phyloP scores from a whole-genome alignment of 768 basidiomycete genomes.

The Lanmaoa rubissima region DNA sequence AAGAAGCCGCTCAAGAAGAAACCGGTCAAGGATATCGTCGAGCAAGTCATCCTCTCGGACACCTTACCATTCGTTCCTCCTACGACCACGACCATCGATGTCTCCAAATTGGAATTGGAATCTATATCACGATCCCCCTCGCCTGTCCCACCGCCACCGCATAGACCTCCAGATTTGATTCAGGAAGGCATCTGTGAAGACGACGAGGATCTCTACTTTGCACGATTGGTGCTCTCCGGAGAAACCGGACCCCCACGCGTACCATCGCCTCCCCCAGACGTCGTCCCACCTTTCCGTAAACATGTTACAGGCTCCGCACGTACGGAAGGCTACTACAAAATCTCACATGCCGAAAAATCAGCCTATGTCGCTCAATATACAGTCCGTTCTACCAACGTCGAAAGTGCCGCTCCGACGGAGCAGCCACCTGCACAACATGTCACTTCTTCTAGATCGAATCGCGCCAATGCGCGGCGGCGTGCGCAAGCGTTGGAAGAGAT shows the following conservation, averaged over 20 bases:
- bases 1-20: slow-evolving; percentile 39
- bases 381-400: slow-evolving; percentile 50
- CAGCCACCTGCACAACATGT: slow-evolving; percentile 53
- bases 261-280: slow-evolving; percentile 37
- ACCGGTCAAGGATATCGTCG: slow-evolving; percentile 38
- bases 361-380: slow-evolving; percentile 90
- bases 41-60: slow-evolving; percentile 52
- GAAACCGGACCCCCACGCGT: slow-evolving; percentile 24
- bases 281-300: slow-evolving; percentile 58
- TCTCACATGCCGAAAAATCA: slow-evolving; percentile 87
- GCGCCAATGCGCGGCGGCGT: slow-evolving; percentile 87
- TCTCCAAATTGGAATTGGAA: slow-evolving; percentile 39
- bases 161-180: slow-evolving; percentile 51
- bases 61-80: slow-evolving; percentile 50
- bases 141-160: slow-evolving; percentile 45
- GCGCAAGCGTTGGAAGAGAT: slow-evolving; percentile 94
- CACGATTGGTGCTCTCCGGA: slow-evolving; percentile 39
- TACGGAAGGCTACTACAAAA: slow-evolving; percentile 95
- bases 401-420: slow-evolving; percentile 38
- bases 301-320: slow-evolving; percentile 86
- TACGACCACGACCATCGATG: slow-evolving; percentile 47
- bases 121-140: slow-evolving; percentile 50
- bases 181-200: slow-evolving; percentile 67
- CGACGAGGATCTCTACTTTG: slow-evolving; percentile 87
- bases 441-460: slow-evolving; percentile 82